phyloP scores from a whole-genome alignment of 805 yeast species.

The Myxozyma neotropica region DNA sequence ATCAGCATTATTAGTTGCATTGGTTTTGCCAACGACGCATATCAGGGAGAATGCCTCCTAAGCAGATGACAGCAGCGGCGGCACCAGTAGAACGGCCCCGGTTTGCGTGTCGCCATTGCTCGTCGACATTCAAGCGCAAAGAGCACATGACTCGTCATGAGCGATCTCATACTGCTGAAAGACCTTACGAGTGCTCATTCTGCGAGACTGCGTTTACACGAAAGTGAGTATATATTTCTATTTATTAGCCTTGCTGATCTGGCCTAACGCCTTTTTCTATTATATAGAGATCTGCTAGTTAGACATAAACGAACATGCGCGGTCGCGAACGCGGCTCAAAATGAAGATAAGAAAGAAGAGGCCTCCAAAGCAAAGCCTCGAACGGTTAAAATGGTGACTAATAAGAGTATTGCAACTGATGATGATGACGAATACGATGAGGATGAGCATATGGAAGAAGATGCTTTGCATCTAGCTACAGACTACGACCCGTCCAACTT shows the following conservation, averaged over 20 bases:
- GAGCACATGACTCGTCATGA: slow-evolving; percentile 49
- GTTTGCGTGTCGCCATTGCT: slow-evolving; percentile 26
- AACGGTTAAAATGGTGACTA: not conserved
- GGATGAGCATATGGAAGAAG: slow-evolving; percentile 11
- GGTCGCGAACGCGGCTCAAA: slow-evolving; percentile 14
- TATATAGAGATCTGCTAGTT: slow-evolving; percentile 21
- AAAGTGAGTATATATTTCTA: slow-evolving; percentile 5
- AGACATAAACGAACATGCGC: slow-evolving; percentile 21
- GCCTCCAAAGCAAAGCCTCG: not conserved
- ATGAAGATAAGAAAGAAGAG: not conserved
- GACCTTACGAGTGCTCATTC: slow-evolving; percentile 70
- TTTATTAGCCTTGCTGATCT: not conserved
- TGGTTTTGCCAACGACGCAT: no score
- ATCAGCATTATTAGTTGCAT: no score
- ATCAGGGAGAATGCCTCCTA: slow-evolving; percentile 4
- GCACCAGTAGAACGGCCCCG: slow-evolving; percentile 10
- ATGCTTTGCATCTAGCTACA: slow-evolving; percentile 2
- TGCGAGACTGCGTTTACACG: slow-evolving; percentile 71
- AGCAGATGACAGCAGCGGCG: not conserved
- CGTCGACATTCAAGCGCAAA: slow-evolving; percentile 24
- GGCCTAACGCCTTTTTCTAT: not conserved
- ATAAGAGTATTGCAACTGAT: not conserved
- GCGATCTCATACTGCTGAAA: slow-evolving; percentile 79
- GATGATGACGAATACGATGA: not conserved
- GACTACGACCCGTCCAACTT: slow-evolving; percentile 12